Percentiles rank a stretch among this genome's conserved stretches.
Evolutionary conservation across 1,284 basidiomycete genomes (phyloP).

Genomic region (Trichosporon ovoides): DNA sequence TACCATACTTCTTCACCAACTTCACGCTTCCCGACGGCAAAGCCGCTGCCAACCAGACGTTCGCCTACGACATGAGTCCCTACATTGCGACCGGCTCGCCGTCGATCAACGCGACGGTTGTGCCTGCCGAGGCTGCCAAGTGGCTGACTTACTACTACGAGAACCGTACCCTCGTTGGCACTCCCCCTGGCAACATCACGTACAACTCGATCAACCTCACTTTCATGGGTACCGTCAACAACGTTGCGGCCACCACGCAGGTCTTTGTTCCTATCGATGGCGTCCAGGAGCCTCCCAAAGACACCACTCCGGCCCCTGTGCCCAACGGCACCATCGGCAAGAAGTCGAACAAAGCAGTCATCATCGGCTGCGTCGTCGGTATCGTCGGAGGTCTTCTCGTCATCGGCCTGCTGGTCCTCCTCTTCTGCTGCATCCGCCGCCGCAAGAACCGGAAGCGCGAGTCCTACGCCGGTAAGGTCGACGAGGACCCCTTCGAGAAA

Average conservation of each 20-base stretch:
- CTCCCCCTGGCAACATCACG: constrained; percentile 26
- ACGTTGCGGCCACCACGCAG: constrained; percentile 27
- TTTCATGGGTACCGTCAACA: constrained; percentile 28
- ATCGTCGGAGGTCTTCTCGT: constrained; percentile 20
- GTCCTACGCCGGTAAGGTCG: background rate
- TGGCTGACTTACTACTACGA: constrained; percentile 48
- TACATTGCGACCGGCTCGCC: constrained; percentile 34
- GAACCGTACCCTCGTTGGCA: constrained; percentile 44
- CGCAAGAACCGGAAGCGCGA: constrained; percentile 15
- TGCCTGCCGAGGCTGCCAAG: constrained; percentile 36
- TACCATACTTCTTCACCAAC: constrained; percentile 49
- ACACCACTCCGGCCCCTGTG: constrained; percentile 22
- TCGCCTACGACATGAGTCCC: constrained; percentile 32
- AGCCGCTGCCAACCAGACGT: constrained; percentile 34
- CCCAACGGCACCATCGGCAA: constrained; percentile 17
- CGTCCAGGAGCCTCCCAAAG: constrained; percentile 17
- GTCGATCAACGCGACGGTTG: constrained; percentile 35
- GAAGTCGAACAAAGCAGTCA: constrained; percentile 40
- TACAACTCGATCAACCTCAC: constrained; percentile 38
- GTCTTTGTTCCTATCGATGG: constrained; percentile 33
- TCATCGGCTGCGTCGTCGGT: constrained; percentile 45
- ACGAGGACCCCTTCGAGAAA: constrained; percentile 30
- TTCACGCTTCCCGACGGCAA: constrained; percentile 44
- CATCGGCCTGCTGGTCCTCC: constrained; percentile 35
- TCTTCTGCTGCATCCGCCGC: constrained; percentile 43